Evolutionary conservation across 257 asterid genomes (phyloP).

Genomic region (Jacaranda mimosifolia): DNA sequence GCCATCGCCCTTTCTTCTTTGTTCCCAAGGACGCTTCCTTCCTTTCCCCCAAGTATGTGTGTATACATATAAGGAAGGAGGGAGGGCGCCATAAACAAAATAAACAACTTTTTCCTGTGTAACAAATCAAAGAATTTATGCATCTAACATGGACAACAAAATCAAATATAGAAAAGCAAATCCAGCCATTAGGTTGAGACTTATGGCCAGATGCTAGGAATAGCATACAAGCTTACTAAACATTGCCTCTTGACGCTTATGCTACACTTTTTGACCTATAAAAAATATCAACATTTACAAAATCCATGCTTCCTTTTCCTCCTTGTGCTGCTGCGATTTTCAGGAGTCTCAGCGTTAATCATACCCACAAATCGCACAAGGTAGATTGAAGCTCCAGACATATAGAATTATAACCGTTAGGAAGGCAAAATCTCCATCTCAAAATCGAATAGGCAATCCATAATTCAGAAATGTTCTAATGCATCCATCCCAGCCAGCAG

Average conservation of each 20-base stretch:
- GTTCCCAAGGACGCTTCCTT: not conserved
- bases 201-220: not conserved
- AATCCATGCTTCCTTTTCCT: not conserved
- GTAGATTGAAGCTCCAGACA: too few relatives aligned
- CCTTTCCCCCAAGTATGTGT: too few relatives aligned
- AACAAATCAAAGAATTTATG: conserved; percentile 20
- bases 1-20: not conserved
- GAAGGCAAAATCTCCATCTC: conserved; percentile 21
- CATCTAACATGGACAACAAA: not conserved
- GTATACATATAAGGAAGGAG: too few relatives aligned
- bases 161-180: conserved; percentile 9
- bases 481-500: conserved; percentile 85
- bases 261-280: conserved; percentile 4
- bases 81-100: not conserved
- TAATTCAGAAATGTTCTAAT: conserved; percentile 75
- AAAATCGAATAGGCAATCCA: conserved; percentile 70
- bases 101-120: not conserved
- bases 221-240: conserved; percentile 17
- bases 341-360: too few relatives aligned
- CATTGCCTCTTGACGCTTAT: conserved; percentile 24
- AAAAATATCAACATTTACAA: conserved; percentile 8
- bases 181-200: not conserved
- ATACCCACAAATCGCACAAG: too few relatives aligned
- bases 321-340: too few relatives aligned
- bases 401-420: too few relatives aligned